Conservation (phyloP, 2,329 filamentous ascomycete species). For the Neophaeococcomyces mojaviensis region DNA sequence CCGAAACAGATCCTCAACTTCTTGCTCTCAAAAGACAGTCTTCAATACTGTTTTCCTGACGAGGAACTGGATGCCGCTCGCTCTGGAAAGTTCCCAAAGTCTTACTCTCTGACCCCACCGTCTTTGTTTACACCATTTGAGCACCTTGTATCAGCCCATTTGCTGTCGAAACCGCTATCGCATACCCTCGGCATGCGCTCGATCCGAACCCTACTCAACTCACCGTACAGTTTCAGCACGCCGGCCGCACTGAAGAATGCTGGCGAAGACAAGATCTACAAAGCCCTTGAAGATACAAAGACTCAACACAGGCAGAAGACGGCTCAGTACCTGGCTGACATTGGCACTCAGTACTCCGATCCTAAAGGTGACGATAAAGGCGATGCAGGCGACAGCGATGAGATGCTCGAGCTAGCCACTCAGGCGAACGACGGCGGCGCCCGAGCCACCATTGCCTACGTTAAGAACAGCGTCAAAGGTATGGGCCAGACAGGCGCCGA, state of each 20-base stretch:
- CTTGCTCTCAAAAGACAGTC: conserved; percentile 19
- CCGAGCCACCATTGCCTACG: conserved; percentile 10
- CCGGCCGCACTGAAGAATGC: conserved; percentile 34
- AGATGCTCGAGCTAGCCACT: conserved; percentile 25
- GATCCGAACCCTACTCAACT: conserved; percentile 39
- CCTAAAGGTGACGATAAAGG: conserved; percentile 21
- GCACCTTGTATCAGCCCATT: conserved; percentile 37
- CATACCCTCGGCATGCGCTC: conserved; percentile 38
- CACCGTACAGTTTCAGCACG: conserved; percentile 35
- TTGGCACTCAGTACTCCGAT: conserved; percentile 15
- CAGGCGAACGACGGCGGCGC: conserved; percentile 17
- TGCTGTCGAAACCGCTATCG: conserved; percentile 39
- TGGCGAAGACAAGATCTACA: conserved; percentile 30
- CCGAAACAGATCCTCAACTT: conserved; percentile 21
- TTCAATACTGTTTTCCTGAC: conserved; percentile 20
- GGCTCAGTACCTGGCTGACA: conserved; percentile 31
- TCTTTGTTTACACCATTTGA: conserved; percentile 33
- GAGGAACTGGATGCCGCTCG: conserved; percentile 20
- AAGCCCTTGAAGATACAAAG: conserved; percentile 35
- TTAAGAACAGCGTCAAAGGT: conserved; percentile 33
- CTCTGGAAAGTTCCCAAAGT: conserved; percentile 14
- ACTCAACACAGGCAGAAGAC: conserved; percentile 43
- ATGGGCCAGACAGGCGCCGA: conserved; percentile 35
- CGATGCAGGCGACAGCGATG: conserved; percentile 17
- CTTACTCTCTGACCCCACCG: conserved; percentile 19